These are phyloP conservation scores for Nepenthes mirabilis DNA, from an alignment of 148 eudicot species.

Conservation along the genomic window DNA sequence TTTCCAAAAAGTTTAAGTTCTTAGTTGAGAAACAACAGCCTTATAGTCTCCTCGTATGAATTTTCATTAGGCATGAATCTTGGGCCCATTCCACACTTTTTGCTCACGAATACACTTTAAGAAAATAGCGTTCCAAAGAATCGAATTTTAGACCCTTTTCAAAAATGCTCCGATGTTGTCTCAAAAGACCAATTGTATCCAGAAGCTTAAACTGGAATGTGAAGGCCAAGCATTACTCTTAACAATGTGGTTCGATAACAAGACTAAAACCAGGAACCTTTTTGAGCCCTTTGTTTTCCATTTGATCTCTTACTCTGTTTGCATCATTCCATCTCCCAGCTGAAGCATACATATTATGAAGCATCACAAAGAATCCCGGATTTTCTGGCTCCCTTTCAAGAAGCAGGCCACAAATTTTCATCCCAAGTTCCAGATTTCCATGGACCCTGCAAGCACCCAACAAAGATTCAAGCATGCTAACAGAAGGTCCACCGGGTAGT, in stretches of 20 bases:
- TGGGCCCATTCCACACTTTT: too few relatives aligned
- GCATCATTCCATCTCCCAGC: conserved; percentile 62
- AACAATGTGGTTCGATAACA: background rate
- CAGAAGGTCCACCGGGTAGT: conserved; percentile 19
- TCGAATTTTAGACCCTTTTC: too few relatives aligned
- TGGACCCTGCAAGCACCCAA: conserved; percentile 47
- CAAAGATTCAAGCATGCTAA: conserved; percentile 29
- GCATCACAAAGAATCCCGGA: conserved; percentile 26
- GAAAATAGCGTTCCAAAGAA: too few relatives aligned
- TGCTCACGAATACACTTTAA: too few relatives aligned
- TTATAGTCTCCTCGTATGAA: too few relatives aligned
- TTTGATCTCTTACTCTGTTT: conserved; percentile 26
- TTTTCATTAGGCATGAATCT: too few relatives aligned
- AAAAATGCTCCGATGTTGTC: too few relatives aligned
- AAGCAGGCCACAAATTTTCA: conserved; percentile 26
- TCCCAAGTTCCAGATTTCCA: conserved; percentile 44
- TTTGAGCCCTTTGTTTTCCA: conserved; percentile 30
- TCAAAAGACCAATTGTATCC: too few relatives aligned
- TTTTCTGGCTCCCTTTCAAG: conserved; percentile 25
- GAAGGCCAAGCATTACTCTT: too few relatives aligned
- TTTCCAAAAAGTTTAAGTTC: too few relatives aligned
- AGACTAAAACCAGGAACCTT: conserved; percentile 41
- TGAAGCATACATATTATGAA: conserved; percentile 52
- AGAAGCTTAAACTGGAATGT: too few relatives aligned
- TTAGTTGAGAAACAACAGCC: too few relatives aligned